Evolutionary conservation across 208 protist genomes (phyloP).

Genomic region (Angomonas deanei): DNA sequence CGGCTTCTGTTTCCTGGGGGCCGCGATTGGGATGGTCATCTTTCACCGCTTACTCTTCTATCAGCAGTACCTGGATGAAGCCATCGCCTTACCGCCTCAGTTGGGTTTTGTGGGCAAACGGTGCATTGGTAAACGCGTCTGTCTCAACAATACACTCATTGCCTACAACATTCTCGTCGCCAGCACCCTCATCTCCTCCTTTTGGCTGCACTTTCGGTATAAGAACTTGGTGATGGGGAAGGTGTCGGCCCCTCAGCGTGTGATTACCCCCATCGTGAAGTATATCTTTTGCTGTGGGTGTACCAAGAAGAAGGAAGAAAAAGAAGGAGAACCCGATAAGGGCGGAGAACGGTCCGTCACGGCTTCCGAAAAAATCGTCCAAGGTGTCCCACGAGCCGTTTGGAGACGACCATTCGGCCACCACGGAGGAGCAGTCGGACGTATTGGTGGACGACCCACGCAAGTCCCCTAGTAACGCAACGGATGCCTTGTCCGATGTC

Average conservation of each 20-base stretch:
- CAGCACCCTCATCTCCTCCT: not conserved
- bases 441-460: too few species aligned
- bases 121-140: conserved; percentile 30
- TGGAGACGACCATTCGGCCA: too few species aligned
- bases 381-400: too few species aligned
- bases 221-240: not conserved
- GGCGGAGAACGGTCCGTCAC: too few species aligned
- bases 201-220: not conserved
- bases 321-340: not conserved
- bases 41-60: conserved; percentile 34
- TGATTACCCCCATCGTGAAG: not conserved
- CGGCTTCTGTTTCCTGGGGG: conserved; percentile 41
- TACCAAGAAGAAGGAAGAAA: not conserved
- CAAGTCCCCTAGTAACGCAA: too few species aligned
- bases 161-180: conserved; percentile 18
- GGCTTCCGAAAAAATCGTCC: too few species aligned
- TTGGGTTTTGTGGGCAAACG: conserved; percentile 8
- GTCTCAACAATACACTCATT: conserved; percentile 36
- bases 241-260: not conserved
- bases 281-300: not conserved
- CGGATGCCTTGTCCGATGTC: too few species aligned
- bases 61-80: conserved; percentile 26
- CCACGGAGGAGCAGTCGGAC: too few species aligned
- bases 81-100: conserved; percentile 16
- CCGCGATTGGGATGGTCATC: conserved; percentile 31